Evolutionary conservation across 805 yeast genomes (phyloP), one percentile per base, ranked within the genome.

Genomic region (Candida maris): DNA sequence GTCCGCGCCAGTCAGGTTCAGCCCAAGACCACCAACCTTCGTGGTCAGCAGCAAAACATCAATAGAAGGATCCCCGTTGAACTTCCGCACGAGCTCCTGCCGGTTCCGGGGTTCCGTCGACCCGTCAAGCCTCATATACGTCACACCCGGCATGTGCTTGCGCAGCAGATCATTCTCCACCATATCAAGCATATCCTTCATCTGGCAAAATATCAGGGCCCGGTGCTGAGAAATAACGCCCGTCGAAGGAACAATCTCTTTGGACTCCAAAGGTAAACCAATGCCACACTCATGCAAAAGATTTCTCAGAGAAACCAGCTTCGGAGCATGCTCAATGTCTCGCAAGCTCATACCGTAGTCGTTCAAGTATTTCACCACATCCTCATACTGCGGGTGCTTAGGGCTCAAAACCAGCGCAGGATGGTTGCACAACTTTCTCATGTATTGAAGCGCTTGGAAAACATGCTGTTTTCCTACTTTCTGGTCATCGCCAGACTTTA

Each of bases 11-110:
- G 99, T 93, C 57, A 93, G 71, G 57, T 93, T 93, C 55, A 93
- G 75, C 12, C 99, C 99, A 43, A 93, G 72, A n/a, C 99, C 99
- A 57, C 99, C 99, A 34, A 93, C 99, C 58, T 93, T 94, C 0
- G 99, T 93, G 1, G 98, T 94, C 49, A 93, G 67, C 28, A 93
- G 66, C 34, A 93, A 61, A 15, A 94, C 88, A 62, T 93, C 99
- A 48, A 93, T 93, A 0, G 97, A 88, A 3, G 99, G 99, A 59
- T 93, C 99, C 43, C 81, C 88, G 51, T 94, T 93, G 65, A 93
- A 93, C 54, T 86, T 82, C 31, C 84, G 78, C 12, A 93, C 99
- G 50, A 93, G 83, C 22, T 80, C 79, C 57, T 91, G 97, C 55
- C 98, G 78, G 42, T 82, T 83, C 44, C 95, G 74, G 10, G 97